phyloP scores from a whole-genome alignment of 129 eudicot species.

The Ambrosia trifida region DNA sequence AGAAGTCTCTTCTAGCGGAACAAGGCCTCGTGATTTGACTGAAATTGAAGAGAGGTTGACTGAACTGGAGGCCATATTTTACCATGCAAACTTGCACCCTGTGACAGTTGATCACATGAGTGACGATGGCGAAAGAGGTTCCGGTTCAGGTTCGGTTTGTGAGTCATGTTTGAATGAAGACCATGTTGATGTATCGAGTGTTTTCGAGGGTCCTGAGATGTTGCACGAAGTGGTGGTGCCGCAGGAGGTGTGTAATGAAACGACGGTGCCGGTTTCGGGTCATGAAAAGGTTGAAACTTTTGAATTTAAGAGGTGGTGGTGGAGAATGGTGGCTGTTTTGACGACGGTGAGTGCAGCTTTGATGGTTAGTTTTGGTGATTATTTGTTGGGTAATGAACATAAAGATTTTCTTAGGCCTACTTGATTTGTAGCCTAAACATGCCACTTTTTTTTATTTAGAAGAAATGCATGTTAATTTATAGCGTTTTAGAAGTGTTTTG shows the following conservation, averaged over 20 bases:
- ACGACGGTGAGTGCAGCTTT: constrained; percentile 17
- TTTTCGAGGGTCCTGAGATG: constrained; percentile 17
- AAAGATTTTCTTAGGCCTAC: constrained; percentile 10
- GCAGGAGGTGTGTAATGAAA: neutral
- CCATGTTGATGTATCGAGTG: constrained; percentile 6
- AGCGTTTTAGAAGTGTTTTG: no score
- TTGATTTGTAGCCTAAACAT: neutral
- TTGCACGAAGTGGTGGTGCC: constrained; percentile 11
- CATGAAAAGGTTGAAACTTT: neutral
- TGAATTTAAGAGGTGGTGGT: constrained; percentile 8
- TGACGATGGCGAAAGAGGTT: neutral
- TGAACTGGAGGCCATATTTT: constrained; percentile 4
- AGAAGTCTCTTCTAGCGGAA: constrained; percentile 6
- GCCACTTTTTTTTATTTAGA: no score
- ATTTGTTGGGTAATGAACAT: neutral
- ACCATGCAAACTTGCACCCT: neutral
- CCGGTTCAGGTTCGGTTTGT: constrained; percentile 3
- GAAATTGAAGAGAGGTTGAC: neutral
- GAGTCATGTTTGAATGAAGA: constrained; percentile 12
- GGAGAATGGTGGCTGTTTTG: constrained; percentile 7
- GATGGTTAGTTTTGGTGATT: neutral
- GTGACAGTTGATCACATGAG: neutral
- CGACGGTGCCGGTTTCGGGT: no score
- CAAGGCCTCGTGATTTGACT: neutral
- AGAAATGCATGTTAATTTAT: no score